These are phyloP conservation scores for Aspergillus persii DNA, from an alignment of 2,329 filamentous ascomycete species.

Conservation along the genomic window DNA sequence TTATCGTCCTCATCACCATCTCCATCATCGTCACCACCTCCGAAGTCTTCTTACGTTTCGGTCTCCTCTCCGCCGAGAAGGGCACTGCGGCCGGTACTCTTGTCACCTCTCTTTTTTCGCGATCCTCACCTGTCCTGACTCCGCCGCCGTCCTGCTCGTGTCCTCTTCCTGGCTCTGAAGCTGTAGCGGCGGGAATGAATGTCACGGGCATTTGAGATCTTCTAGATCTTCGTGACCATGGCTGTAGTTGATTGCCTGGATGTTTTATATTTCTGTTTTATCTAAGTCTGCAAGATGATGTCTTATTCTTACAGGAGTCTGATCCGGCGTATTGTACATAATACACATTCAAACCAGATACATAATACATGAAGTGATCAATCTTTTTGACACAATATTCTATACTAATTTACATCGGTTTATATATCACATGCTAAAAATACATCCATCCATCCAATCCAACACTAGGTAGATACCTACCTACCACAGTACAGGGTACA, in stretches of 20 bases:
- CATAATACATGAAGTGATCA: neutral
- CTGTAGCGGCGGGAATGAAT: neutral
- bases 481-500: neutral
- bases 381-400: no score
- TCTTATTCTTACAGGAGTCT: neutral
- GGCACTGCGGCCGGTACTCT: constrained; percentile 16
- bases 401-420: no score
- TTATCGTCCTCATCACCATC: constrained; percentile 88
- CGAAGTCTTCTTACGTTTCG: constrained; percentile 85
- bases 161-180: neutral
- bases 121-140: constrained; percentile 4
- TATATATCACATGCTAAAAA: no score
- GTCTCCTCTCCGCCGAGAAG: constrained; percentile 56
- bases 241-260: no score
- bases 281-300: no score
- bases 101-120: constrained; percentile 16
- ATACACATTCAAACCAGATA: neutral
- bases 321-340: neutral
- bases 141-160: neutral
- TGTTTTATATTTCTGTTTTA: neutral
- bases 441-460: no score
- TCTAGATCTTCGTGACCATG: neutral
- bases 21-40: constrained; percentile 88
- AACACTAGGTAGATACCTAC: no score
- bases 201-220: neutral